Evolutionary conservation across 2,329 filamentous ascomycete genomes (phyloP).

Genomic region (Colletotrichum sp.): DNA sequence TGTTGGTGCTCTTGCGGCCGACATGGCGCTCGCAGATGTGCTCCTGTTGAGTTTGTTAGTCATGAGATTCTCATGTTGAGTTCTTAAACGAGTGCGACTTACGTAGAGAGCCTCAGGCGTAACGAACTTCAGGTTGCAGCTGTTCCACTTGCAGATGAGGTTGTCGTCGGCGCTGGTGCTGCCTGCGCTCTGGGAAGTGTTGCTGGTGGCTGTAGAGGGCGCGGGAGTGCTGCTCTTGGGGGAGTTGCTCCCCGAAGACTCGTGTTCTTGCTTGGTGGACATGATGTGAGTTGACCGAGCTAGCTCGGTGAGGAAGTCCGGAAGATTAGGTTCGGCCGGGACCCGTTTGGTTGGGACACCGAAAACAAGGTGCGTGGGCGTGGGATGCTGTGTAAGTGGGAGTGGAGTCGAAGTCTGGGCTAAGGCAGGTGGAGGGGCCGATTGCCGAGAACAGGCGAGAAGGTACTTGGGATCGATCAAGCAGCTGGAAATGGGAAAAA

Average conservation of each 20-base stretch:
- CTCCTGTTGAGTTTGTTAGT: constrained; percentile 62
- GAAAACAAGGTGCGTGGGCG: not conserved
- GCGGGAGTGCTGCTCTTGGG: constrained; percentile 60
- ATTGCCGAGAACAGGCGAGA: constrained; percentile 10
- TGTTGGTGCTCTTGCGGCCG: constrained; percentile 98
- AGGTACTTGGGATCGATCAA: not conserved
- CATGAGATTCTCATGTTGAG: not conserved
- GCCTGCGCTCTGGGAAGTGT: constrained; percentile 45
- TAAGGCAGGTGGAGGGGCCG: not conserved
- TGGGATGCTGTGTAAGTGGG: constrained; percentile 12
- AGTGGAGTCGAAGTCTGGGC: constrained; percentile 1
- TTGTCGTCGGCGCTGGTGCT: constrained; percentile 49
- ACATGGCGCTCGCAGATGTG: constrained; percentile 99
- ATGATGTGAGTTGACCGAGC: constrained; percentile 19
- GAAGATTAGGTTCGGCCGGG: not conserved
- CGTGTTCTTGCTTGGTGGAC: constrained; percentile 26
- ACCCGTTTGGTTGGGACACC: not conserved
- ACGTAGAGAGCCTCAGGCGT: constrained; percentile 66
- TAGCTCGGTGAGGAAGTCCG: not conserved
- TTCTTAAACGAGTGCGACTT: constrained; percentile 32
- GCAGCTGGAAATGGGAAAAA: not conserved
- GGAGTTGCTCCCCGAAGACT: constrained; percentile 45
- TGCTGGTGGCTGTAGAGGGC: constrained; percentile 52
- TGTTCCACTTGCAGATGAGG: constrained; percentile 65
- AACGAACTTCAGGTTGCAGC: constrained; percentile 63